Evolutionary conservation across 306 rosid species (phyloP).

Genomic region (Ceratonia siliqua): DNA sequence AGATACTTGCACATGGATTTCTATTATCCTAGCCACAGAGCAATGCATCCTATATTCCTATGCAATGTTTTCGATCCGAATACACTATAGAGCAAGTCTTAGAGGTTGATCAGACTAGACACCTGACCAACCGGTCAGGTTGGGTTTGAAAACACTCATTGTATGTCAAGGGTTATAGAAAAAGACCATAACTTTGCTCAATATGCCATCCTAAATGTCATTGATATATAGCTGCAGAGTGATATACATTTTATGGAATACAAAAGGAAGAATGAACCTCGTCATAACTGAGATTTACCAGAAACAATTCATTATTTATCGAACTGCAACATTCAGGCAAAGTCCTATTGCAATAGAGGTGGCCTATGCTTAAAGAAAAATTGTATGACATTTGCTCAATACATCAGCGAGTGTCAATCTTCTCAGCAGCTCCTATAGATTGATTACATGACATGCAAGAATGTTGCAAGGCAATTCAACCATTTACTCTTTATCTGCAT

Average conservation of each 20-base stretch:
- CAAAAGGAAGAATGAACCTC: slow-evolving; percentile 13
- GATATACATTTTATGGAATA: slow-evolving; percentile 28
- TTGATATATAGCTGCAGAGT: not conserved
- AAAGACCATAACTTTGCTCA: not conserved
- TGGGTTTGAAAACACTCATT: no score
- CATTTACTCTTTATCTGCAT: slow-evolving; percentile 43
- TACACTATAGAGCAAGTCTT: no score
- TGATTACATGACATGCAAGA: slow-evolving; percentile 1
- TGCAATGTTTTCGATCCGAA: no score
- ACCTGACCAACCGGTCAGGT: no score
- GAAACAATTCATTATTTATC: slow-evolving; percentile 29
- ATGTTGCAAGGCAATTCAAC: not conserved
- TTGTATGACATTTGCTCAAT: slow-evolving; percentile 17
- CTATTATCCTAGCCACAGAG: not conserved
- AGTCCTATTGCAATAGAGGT: slow-evolving; percentile 14
- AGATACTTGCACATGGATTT: not conserved
- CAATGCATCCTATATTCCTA: no score
- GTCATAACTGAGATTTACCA: slow-evolving; percentile 15
- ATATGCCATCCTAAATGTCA: slow-evolving; percentile 1
- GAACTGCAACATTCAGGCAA: slow-evolving; percentile 26
- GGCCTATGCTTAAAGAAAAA: slow-evolving; percentile 31
- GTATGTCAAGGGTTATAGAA: slow-evolving; percentile 7
- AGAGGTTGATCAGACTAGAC: no score
- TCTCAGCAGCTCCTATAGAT: slow-evolving; percentile 17
- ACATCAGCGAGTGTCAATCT: slow-evolving; percentile 9